A percentile compares a stretch with the other conserved stretches of the same genome.
phyloP scores from a whole-genome alignment of 129 eudicot genomes.

The Helianthus tuberosus region DNA sequence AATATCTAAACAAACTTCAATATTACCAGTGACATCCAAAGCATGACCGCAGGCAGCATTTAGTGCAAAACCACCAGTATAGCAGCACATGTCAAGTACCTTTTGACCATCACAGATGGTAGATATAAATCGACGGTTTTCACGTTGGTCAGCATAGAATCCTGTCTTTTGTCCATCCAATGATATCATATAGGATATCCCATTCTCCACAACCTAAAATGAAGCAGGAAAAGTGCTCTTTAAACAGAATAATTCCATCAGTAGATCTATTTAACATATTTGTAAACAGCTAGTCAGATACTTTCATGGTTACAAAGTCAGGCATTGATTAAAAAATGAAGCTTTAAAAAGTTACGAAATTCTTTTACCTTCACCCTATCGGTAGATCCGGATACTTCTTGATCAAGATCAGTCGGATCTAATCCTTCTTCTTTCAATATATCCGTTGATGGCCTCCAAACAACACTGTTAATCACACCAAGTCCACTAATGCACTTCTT shows the following conservation, averaged over 20 bases:
- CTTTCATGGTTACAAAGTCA: background rate
- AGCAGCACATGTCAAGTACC: conserved; percentile 93
- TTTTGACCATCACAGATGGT: conserved; percentile 63
- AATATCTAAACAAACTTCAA: background rate
- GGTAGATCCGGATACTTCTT: conserved; percentile 42
- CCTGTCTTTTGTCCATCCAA: conserved; percentile 98
- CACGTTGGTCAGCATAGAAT: conserved; percentile 98
- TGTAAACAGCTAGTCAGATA: conserved; percentile 6
- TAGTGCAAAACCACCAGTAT: conserved; percentile 94
- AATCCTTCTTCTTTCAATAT: conserved; percentile 95
- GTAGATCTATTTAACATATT: background rate
- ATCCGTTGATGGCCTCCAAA: conserved; percentile 87
- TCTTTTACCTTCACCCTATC: conserved; percentile 61
- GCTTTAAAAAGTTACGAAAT: background rate
- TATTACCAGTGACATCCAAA: conserved; percentile 73
- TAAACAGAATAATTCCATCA: background rate
- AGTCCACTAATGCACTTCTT: conserved; percentile 54
- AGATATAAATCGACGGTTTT: conserved; percentile 79
- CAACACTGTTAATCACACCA: conserved; percentile 45
- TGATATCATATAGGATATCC: conserved; percentile 73
- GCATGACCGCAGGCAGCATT: conserved; percentile 91
- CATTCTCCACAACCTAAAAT: conserved; percentile 82
- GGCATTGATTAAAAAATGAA: background rate
- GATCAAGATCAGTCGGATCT: conserved; percentile 45
- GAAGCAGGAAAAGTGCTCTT: conserved; percentile 14